Percentiles rank a stretch among this genome's conserved stretches.
Evolutionary conservation across 495 filamentous ascomycete species (phyloP).

Genomic region (Articulospora tetracladia): DNA sequence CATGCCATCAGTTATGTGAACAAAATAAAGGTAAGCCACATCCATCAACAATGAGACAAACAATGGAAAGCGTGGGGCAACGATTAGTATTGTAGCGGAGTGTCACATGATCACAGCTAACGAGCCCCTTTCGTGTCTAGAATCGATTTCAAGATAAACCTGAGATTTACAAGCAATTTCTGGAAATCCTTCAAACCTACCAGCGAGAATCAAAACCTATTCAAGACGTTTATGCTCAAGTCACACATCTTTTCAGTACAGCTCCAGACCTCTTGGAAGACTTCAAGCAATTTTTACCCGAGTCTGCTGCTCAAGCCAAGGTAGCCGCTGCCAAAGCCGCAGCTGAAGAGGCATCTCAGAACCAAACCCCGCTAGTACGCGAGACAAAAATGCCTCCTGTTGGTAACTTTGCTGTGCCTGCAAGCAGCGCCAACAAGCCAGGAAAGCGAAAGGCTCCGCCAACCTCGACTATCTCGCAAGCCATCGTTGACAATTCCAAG

Average conservation of each 20-base stretch:
- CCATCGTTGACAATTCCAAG: slow-evolving; percentile 9
- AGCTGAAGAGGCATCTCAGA: slow-evolving; percentile 49
- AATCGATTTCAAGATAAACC: slow-evolving; percentile 94
- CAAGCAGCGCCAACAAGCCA: slow-evolving; percentile 60
- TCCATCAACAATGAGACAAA: not conserved
- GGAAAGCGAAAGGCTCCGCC: slow-evolving; percentile 54
- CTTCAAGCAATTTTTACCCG: slow-evolving; percentile 98
- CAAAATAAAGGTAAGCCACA: slow-evolving; percentile 84
- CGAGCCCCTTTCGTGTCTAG: slow-evolving; percentile 39
- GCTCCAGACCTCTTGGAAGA: slow-evolving; percentile 97
- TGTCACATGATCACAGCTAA: not conserved
- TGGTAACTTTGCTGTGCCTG: slow-evolving; percentile 85
- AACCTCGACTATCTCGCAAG: slow-evolving; percentile 2
- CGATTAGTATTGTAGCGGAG: slow-evolving; percentile 1
- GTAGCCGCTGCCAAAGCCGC: slow-evolving; percentile 63
- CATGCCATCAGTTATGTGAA: slow-evolving; percentile 99
- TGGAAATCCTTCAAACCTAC: slow-evolving; percentile 98
- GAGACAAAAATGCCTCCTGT: slow-evolving; percentile 81
- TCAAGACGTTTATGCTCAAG: slow-evolving; percentile 96
- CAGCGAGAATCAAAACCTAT: slow-evolving; percentile 98
- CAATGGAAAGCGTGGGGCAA: not conserved
- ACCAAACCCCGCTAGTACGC: slow-evolving; percentile 43
- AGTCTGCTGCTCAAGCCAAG: slow-evolving; percentile 89
- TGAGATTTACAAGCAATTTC: slow-evolving; percentile 98
- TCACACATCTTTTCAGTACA: slow-evolving; percentile 87